Base-by-base conservation (phyloP, 2,329 filamentous ascomycete species). In the Ophiosphaerella herpotricha region DNA sequence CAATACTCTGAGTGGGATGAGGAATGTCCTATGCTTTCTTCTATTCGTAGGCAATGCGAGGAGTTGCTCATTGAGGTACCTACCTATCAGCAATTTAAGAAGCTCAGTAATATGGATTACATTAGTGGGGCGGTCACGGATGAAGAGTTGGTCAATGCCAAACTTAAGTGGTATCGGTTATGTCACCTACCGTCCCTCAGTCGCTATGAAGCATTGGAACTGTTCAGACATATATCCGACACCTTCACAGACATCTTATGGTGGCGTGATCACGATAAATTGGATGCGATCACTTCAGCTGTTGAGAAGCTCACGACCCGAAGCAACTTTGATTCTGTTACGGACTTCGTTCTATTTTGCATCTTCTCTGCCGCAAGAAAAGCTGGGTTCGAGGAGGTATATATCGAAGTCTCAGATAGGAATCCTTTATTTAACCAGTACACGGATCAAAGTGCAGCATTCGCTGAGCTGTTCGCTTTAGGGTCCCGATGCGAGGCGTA, bases 401-500 rank as follows among this genome's bases (percentile, higher is more conserved):
- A 85, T 59, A 73, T 83, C 11, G 84, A 86, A 64, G 81, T 85
- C 1, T 83, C 81, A 0, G 84, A 86, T 60, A 76, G 83, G 7
- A 85, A 85, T 58, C 84, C 83, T 0, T 72, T 85, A 8, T 84
- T 85, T 66, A 82, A 85, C 46, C 76, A 80, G 16, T 83, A 85
- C 48, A 75, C 82, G 1, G 84, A 86, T 48, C 84, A 87, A 64
- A 83, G 84, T 12, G 84, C 83, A 29, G 82, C 82, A 6, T 86
- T 86, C 58, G 80, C 84, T 1, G 84, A 86, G 62, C 78, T 85
- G 0, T 86, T 85, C 68, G 84, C 83, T 0, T 73, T 86, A 1
- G 84, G 84, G 1, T 86, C 84, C 3, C 80, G 83, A 46, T 87
- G 84, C 60, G 82, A 85, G 52, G 76, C 80, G 1, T 86, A 85